Percentiles rank a stretch among this genome's conserved stretches.
Conservation (phyloP, 371 early-diverging fungal genomes). For the Apophysomyces trapeziformis region DNA sequence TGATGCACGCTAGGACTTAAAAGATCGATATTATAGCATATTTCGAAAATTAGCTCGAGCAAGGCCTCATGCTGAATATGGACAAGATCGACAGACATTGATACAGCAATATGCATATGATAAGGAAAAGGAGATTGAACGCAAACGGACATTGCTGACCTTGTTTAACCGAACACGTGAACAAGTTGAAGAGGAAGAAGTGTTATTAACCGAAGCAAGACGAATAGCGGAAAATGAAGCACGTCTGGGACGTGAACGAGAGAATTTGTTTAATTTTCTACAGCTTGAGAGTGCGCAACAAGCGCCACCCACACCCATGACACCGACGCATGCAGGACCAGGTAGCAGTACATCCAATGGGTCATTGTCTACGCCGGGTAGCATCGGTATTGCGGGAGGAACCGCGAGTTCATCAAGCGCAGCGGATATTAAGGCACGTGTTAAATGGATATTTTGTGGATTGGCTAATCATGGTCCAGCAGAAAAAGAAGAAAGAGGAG, state of each 20-base stretch:
- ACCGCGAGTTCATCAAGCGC: slow-evolving; percentile 26
- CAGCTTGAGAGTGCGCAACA: slow-evolving; percentile 55
- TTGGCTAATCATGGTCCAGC: not conserved
- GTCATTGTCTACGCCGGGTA: slow-evolving; percentile 30
- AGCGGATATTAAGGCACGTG: slow-evolving; percentile 29
- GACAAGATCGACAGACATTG: slow-evolving; percentile 33
- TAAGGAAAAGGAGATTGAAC: slow-evolving; percentile 72
- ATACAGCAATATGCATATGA: slow-evolving; percentile 55
- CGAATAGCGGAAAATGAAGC: slow-evolving; percentile 81
- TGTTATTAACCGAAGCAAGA: slow-evolving; percentile 72
- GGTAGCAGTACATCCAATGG: slow-evolving; percentile 26
- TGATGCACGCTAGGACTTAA: slow-evolving; percentile 66
- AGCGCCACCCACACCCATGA: slow-evolving; percentile 44
- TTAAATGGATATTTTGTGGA: not conserved
- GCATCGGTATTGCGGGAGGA: slow-evolving; percentile 44
- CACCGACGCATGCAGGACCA: slow-evolving; percentile 36
- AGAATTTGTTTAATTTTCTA: slow-evolving; percentile 65
- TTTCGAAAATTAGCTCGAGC: slow-evolving; percentile 56
- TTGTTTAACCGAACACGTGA: slow-evolving; percentile 76
- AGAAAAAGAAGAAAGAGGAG: slow-evolving; percentile 46
- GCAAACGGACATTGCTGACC: slow-evolving; percentile 77
- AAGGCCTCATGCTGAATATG: slow-evolving; percentile 33
- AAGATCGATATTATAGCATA: slow-evolving; percentile 79
- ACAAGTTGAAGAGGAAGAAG: slow-evolving; percentile 87
- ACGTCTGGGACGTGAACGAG: slow-evolving; percentile 73